Evolutionary conservation across 306 rosid genomes (phyloP).

Genomic region (Amphicarpaea edgeworthii): DNA sequence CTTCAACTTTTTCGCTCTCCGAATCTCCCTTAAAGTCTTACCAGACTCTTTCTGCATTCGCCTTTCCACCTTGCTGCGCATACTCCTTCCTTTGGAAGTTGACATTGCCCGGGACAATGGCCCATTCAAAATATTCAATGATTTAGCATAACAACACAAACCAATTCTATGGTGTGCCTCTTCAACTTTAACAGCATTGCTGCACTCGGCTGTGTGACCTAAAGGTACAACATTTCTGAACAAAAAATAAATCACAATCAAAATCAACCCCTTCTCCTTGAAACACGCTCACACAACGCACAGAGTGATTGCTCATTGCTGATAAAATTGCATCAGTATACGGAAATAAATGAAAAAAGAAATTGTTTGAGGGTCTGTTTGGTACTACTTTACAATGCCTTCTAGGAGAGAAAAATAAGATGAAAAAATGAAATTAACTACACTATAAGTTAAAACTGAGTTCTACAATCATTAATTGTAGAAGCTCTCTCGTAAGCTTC

Average conservation of each 20-base stretch:
- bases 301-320: background rate
- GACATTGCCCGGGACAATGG: conserved; percentile 73
- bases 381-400: too few species aligned
- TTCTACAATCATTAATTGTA: too few species aligned
- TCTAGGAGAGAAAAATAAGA: too few species aligned
- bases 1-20: conserved; percentile 82
- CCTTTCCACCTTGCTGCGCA: conserved; percentile 93
- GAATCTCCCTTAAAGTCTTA: conserved; percentile 84
- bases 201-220: conserved; percentile 48
- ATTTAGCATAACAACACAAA: conserved; percentile 45
- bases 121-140: conserved; percentile 56
- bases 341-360: background rate
- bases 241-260: conserved; percentile 16
- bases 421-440: too few species aligned
- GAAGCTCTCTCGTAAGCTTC: too few species aligned
- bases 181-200: conserved; percentile 50
- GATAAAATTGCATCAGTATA: background rate
- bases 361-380: too few species aligned
- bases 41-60: conserved; percentile 94
- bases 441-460: too few species aligned
- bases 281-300: too few species aligned
- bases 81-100: conserved; percentile 81
- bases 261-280: conserved; percentile 39
- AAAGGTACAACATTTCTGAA: conserved; percentile 61
- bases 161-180: conserved; percentile 47